Base-by-base conservation (phyloP, 2,329 filamentous ascomycete genomes). In the Cadophora sp. region DNA sequence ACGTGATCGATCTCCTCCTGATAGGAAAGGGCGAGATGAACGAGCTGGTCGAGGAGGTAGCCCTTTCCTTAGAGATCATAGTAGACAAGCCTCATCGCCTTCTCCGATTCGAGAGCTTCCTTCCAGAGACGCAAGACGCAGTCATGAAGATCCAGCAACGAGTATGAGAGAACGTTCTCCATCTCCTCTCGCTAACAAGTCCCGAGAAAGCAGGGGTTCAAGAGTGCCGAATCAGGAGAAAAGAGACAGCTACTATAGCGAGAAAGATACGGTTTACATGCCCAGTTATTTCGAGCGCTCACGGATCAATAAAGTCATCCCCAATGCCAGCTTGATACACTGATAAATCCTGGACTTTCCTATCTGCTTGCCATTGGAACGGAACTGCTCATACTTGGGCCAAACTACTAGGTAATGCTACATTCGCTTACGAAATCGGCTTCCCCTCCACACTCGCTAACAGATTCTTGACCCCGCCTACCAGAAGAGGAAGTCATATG, bases 1-100 rank as follows among this genome's bases (percentile, higher is more conserved):
- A 62, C 59, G 59, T 50, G 59, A 62, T 48, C 24, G 26, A 22
- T 16, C 59, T 9, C 34, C 37, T n/a, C 14, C 34, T 19, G 58
- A 60, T 3, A 29, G 26, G 58, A 26, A 29, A 14, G 37, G 37
- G 24, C 27, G 16, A 40, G 55, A 31, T 8, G 40, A 62, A 31
- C 19, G 40, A 6, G 24, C 37, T 48, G 59, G 40, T 34, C 37
- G 37, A 8, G 43, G 24, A 22, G 11, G 26, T 7, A 62, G 24
- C 16, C 12, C 40, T 22, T 48, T 62, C 43, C 24, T 50, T 8
- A 40, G 40, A 5, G 59, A 62, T 14, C 14, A 26, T 12, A 26
- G 19, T 2, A 48, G 59, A 31, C 59, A 34, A n/a, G 50, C 27
- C 8, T 62, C 59, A n/a, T 62, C 59, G 16, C 37, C 43, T 5